Evolutionary conservation across 495 filamentous ascomycete species (phyloP).

Genomic region (Lasiosphaeria ovina): DNA sequence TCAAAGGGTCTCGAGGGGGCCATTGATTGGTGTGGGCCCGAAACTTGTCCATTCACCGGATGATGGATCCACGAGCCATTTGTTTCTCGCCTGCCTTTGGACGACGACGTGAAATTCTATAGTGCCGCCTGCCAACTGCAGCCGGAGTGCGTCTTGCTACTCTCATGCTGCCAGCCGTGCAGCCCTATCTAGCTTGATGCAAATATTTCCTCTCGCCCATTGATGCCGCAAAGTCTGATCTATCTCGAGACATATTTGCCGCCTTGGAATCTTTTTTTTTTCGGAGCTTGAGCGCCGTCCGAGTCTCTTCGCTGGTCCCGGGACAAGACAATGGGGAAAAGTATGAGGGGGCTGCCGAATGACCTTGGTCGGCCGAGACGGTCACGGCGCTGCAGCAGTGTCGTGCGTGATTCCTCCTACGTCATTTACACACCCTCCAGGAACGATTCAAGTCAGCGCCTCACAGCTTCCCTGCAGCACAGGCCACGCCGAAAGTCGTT

Average conservation of each 20-base stretch:
- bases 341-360: too few species aligned
- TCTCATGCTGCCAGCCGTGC: not conserved
- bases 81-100: slow-evolving; percentile 15
- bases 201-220: not conserved
- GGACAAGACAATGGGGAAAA: not conserved
- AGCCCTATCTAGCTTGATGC: not conserved
- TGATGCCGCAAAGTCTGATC: not conserved
- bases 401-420: slow-evolving; percentile 24
- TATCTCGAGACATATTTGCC: too few species aligned
- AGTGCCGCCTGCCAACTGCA: not conserved
- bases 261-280: not conserved
- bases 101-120: slow-evolving; percentile 5
- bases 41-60: slow-evolving; percentile 11
- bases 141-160: not conserved
- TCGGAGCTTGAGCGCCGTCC: slow-evolving; percentile 8
- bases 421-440: slow-evolving; percentile 20
- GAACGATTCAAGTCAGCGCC: slow-evolving; percentile 20
- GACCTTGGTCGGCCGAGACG: too few species aligned
- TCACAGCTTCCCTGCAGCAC: slow-evolving; percentile 6
- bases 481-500: slow-evolving; percentile 3
- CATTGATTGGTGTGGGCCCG: slow-evolving; percentile 14
- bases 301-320: not conserved
- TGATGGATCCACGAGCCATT: slow-evolving; percentile 22
- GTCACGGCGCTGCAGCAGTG: slow-evolving; percentile 4
- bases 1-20: not conserved